Base-by-base conservation (phyloP, 257 asterid genomes). In the Ophiorrhiza pumila region DNA sequence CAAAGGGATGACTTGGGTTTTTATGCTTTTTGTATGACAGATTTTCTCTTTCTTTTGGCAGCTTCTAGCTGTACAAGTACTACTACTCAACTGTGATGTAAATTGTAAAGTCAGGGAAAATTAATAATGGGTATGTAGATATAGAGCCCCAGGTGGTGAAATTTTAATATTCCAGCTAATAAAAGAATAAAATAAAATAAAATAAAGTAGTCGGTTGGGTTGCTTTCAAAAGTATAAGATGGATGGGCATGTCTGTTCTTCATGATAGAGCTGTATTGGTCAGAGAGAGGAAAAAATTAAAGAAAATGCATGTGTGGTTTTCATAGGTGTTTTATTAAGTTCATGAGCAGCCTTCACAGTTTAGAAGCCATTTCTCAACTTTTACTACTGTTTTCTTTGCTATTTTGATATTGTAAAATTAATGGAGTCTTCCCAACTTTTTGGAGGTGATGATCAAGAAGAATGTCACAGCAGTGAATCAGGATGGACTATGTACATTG, bases 401-500 rank as follows among this genome's bases (percentile, higher is more conserved):
- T 31, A 31, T 35, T 68, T 64, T 59, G n/a, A 22, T 43, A 46
- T 14, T 7, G 15, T 13, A 13, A 17, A 17, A 20, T 22, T 27
- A 75, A 83, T 80, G 87, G 83, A 83, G 56, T 76, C 80, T 55
- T 71, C 82, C 57, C 75, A 80, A 15, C n/a, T 23, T 17, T 56
- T 53, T 76, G 80, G 78, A 67, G 81, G 56, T 34, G 84, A 49
- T n/a, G n/a, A n/a, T n/a, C n/a, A n/a, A 25, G 87, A 83, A 71
- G 87, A 80, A 59, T 83, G 87, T 66, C 80, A 83, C 71, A 83
- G 87, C 74, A 71, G 82, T 75, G 87, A 83, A 78, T 83, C 87
- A 29, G 87, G 87, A 11, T 83, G 87, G 87, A 83, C 87, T 41
- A 83, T 83, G 87, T 83, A 83, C 73, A 83, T 83, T 68, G 87